Evolutionary conservation across 83 land plant genomes (phyloP), one percentile per base, ranked within the genome.

Genomic region (Diphasiastrum complanatum): DNA sequence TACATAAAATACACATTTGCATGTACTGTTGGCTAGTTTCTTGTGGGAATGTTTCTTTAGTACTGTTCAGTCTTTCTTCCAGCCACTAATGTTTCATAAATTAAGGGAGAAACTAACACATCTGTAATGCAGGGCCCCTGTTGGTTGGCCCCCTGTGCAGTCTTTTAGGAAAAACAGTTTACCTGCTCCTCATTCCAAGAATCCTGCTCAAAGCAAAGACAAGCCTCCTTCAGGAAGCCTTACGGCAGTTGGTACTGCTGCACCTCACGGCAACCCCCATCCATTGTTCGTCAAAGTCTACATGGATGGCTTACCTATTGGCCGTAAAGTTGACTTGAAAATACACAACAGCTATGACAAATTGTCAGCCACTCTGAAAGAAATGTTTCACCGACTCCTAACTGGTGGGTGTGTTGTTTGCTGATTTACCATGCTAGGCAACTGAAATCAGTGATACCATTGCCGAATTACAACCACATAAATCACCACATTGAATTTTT

Each of bases 281-380:
- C 14, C 73, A 64, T 41, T 41, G 65, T 69, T 51, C 46, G 73
- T 69, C 30, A 69, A 69, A 43, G 73, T 69, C n/a, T 58, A 69
- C 36, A 43, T 69, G 59, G 73, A 69, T n/a, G 73, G 73, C 4
- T 41, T 20, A 19, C 45, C 73, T 1, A 50, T 69, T 0, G 73
- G 73, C 10, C 54, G 73, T 18, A 69, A 69, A 49, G 60, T 68
- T 31, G 43, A 68, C 41, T 34, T 68, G 30, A 68, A 68, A 25
- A 64, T 60, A 0, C 48, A 60, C 33, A 23, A 69, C 1, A 63
- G 73, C 25, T 69, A 69, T 33, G 67, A 50, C 3, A 34, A 64
- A 8, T 66, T 69, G 19, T 62, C 51, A 5, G 47, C 14, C 1
- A 34, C 50, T 4, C 73, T 69, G 22, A 55, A 69, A 22, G 53